Evolutionary conservation across 208 protist species (phyloP).

Genomic region (Leishmania guyanensis): DNA sequence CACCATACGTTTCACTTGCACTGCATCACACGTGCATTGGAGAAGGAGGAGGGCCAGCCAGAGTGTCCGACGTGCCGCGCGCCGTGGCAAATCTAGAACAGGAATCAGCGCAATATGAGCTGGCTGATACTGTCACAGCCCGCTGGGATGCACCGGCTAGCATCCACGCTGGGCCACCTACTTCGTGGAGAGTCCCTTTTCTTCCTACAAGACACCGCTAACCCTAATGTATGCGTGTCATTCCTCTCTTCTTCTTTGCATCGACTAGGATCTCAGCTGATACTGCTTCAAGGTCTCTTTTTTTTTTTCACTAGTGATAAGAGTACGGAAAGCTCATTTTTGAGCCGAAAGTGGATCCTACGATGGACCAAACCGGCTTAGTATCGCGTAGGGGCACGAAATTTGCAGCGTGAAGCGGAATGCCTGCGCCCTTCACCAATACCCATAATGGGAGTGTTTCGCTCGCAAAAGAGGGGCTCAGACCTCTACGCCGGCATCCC

Average conservation of each 20-base stretch:
- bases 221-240: neutral
- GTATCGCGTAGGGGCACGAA: neutral
- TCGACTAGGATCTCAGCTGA: neutral
- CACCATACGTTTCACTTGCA: slow-evolving; percentile 99
- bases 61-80: slow-evolving; percentile 83
- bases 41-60: slow-evolving; percentile 55
- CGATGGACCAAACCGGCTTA: neutral
- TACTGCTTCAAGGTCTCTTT: neutral
- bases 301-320: neutral
- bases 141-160: neutral
- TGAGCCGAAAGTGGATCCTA: neutral
- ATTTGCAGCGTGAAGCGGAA: neutral
- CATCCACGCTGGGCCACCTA: neutral
- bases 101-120: neutral
- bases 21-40: slow-evolving; percentile 97
- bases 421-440: neutral
- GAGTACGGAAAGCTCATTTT: neutral
- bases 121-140: neutral
- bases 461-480: neutral
- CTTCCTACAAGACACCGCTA: neutral
- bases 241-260: neutral
- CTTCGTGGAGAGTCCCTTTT: neutral
- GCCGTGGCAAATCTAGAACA: slow-evolving; percentile 71
- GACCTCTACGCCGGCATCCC: neutral
- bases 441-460: neutral